Conservation (phyloP, 1,284 basidiomycete species). For the Singerocomus rubriflavus region DNA sequence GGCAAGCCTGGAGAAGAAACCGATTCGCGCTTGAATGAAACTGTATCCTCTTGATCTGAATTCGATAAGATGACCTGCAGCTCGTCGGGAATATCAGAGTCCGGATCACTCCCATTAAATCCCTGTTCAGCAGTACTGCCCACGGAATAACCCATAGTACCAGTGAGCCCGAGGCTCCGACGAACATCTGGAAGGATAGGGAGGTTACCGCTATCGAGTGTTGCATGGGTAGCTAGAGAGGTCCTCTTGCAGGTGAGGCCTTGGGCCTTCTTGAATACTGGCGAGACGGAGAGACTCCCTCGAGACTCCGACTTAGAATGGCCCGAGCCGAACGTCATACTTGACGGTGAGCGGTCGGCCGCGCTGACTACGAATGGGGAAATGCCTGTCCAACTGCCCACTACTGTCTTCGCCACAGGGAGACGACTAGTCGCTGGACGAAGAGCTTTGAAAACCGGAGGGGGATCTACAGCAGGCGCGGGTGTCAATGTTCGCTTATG, state of each 20-base stretch:
- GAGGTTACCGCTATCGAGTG: constrained; percentile 19
- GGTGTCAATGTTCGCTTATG: constrained; percentile 56
- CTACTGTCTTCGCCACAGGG: constrained; percentile 15
- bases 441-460: constrained; percentile 57
- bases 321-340: constrained; percentile 50
- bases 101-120: constrained; percentile 54
- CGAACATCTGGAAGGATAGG: constrained; percentile 51
- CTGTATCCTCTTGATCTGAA: constrained; percentile 43
- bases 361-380: constrained; percentile 13
- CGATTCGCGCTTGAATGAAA: constrained; percentile 36
- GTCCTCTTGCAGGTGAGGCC: constrained; percentile 38
- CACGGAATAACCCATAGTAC: constrained; percentile 61
- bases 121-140: constrained; percentile 41
- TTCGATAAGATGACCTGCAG: constrained; percentile 61
- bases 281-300: constrained; percentile 36
- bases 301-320: constrained; percentile 32
- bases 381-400: constrained; percentile 6
- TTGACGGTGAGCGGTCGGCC: constrained; percentile 38
- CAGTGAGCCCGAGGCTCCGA: constrained; percentile 56
- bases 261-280: constrained; percentile 48
- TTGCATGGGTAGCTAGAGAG: constrained; percentile 29
- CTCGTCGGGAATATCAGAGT: constrained; percentile 76
- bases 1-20: constrained; percentile 42
- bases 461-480: constrained; percentile 46
- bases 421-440: constrained; percentile 42